These are phyloP conservation scores for Penstemon barbatus DNA, from an alignment of 257 asterid species.

Conservation along the genomic window DNA sequence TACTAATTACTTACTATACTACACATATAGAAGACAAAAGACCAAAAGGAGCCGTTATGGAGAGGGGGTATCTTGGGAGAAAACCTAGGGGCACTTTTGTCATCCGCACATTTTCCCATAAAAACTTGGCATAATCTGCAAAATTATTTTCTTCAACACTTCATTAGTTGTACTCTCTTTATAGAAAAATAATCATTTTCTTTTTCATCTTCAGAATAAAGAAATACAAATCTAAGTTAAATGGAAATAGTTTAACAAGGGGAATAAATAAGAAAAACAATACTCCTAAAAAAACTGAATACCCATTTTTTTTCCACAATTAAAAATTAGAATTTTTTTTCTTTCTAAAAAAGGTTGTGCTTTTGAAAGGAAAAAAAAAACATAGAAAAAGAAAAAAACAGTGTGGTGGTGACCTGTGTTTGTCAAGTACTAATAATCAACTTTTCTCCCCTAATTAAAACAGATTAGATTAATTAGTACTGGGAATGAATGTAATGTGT, in stretches of 20 bases:
- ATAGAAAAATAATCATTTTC: background rate
- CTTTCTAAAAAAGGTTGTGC: constrained; percentile 22
- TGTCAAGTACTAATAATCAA: constrained; percentile 14
- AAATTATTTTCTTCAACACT: constrained; percentile 1
- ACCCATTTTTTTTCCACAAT: too few relatives aligned
- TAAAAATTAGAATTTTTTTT: too few relatives aligned
- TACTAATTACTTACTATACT: too few relatives aligned
- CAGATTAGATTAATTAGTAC: constrained; percentile 28
- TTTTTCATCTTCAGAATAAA: too few relatives aligned
- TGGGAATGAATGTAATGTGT: constrained; percentile 28
- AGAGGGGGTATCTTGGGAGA: background rate
- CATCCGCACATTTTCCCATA: constrained; percentile 30
- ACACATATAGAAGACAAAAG: background rate
- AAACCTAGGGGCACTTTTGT: constrained; percentile 33
- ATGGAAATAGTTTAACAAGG: too few relatives aligned
- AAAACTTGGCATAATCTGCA: background rate
- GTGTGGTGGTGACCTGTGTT: constrained; percentile 6
- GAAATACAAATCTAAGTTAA: too few relatives aligned
- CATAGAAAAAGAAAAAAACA: background rate
- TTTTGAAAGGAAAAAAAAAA: constrained; percentile 18
- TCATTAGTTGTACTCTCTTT: background rate
- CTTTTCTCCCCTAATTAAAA: constrained; percentile 10
- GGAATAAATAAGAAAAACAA: too few relatives aligned
- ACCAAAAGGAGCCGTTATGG: constrained; percentile 39
- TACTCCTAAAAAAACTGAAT: too few relatives aligned